These are phyloP conservation scores for Trichoderma koningii DNA, from an alignment of 2,329 filamentous ascomycete genomes.

Conservation along the genomic window DNA sequence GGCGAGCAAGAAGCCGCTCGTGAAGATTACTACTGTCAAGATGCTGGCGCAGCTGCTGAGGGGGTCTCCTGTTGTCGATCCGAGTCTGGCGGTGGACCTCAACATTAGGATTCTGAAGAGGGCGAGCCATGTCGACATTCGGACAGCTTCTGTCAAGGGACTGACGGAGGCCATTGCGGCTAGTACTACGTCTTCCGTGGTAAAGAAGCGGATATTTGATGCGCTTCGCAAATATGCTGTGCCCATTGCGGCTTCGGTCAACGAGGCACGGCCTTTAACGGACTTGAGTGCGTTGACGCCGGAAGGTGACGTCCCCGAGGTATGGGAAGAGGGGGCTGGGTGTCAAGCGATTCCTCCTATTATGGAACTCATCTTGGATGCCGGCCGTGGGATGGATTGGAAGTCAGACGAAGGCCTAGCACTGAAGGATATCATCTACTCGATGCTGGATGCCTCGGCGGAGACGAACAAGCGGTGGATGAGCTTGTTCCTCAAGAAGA, in stretches of 20 bases:
- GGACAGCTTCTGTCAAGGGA: constrained; percentile 36
- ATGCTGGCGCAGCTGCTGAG: constrained; percentile 42
- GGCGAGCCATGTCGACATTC: constrained; percentile 40
- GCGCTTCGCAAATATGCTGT: not conserved
- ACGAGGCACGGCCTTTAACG: not conserved
- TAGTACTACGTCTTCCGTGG: constrained; percentile 15
- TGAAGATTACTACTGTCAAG: constrained; percentile 44
- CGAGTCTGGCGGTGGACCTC: constrained; percentile 34
- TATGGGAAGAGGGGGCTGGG: not conserved
- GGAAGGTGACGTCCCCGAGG: not conserved
- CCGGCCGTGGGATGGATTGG: not conserved
- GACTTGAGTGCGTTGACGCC: constrained; percentile 11
- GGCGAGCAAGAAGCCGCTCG: constrained; percentile 27
- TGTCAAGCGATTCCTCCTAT: not conserved
- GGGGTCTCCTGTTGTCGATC: constrained; percentile 35
- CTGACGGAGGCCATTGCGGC: constrained; percentile 34
- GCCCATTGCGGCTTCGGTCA: constrained; percentile 16
- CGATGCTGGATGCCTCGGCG: constrained; percentile 35
- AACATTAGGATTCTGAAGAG: constrained; percentile 37
- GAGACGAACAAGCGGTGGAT: constrained; percentile 39
- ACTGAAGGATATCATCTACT: not conserved
- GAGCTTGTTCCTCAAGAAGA: constrained; percentile 37
- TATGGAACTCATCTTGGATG: not conserved
- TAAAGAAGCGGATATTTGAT: constrained; percentile 2
- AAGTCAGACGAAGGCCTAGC: constrained; percentile 2